Evolutionary conservation across 2,329 filamentous ascomycete genomes (phyloP).

Genomic region (Fusarium irregulare): DNA sequence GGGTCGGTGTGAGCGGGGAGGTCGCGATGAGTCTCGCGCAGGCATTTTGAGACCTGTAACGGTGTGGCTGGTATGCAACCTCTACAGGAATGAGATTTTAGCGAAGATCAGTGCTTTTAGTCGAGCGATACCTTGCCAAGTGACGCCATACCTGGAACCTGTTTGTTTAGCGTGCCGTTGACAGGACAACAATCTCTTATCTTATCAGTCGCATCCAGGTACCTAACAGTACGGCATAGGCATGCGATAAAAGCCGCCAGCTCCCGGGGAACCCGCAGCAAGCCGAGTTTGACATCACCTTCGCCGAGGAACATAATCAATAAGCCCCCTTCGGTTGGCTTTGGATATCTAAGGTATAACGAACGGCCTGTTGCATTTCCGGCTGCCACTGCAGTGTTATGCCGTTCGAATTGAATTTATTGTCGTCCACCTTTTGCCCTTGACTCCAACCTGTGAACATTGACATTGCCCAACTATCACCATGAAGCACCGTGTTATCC

Average conservation of each 20-base stretch:
- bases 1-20: slow-evolving; percentile 43
- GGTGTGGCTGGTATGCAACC: slow-evolving; percentile 44
- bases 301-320: slow-evolving; percentile 45
- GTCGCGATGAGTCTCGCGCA: slow-evolving; percentile 50
- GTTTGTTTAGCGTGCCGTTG: slow-evolving; percentile 50
- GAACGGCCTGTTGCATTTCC: slow-evolving; percentile 9
- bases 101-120: slow-evolving; percentile 23
- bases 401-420: slow-evolving; percentile 20
- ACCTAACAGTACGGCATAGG: slow-evolving; percentile 8
- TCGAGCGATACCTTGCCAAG: slow-evolving; percentile 7
- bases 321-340: slow-evolving; percentile 37
- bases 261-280: slow-evolving; percentile 49
- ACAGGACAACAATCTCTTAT: slow-evolving; percentile 54
- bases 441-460: slow-evolving; percentile 6
- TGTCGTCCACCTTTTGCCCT: slow-evolving; percentile 16
- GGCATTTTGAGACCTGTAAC: slow-evolving; percentile 49
- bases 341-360: slow-evolving; percentile 37
- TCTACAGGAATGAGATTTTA: slow-evolving; percentile 17
- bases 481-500: slow-evolving; percentile 51
- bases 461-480: slow-evolving; percentile 17
- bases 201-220: slow-evolving; percentile 44
- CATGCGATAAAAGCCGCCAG: slow-evolving; percentile 44
- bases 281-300: slow-evolving; percentile 52
- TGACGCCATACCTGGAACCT: slow-evolving; percentile 36
- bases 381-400: slow-evolving; percentile 18